Percentiles rank a stretch among this genome's conserved stretches.
phyloP scores from a whole-genome alignment of 176 grass and related monocot species.

The Tillandsia leiboldiana region DNA sequence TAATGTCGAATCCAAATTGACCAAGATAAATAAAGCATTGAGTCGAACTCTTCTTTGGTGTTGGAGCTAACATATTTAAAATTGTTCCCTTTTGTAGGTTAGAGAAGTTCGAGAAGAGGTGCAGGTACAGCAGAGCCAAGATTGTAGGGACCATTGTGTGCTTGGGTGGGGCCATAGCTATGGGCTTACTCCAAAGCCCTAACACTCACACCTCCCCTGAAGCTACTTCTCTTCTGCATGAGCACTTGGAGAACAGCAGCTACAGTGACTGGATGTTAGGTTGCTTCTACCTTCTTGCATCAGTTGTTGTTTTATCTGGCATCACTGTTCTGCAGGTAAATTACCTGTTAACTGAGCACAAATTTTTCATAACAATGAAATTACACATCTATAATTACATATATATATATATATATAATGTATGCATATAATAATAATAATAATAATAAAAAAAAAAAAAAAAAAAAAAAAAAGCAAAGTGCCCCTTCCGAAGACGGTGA shows the following conservation, averaged over 20 bases:
- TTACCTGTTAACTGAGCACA: not conserved
- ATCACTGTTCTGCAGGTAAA: conserved; percentile 50
- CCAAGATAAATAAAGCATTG: no score
- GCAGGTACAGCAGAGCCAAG: conserved; percentile 60
- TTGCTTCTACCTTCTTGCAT: conserved; percentile 40
- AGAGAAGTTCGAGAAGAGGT: conserved; percentile 46
- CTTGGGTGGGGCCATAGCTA: conserved; percentile 40
- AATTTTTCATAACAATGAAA: not conserved
- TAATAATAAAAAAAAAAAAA: no score
- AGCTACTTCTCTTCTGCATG: not conserved
- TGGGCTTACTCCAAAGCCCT: conserved; percentile 48
- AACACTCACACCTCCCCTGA: not conserved
- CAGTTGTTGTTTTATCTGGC: conserved; percentile 23
- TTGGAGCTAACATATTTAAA: not conserved
- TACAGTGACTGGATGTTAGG: conserved; percentile 49
- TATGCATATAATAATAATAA: no score
- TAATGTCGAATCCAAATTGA: no score
- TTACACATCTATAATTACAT: not conserved
- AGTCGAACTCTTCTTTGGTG: not conserved
- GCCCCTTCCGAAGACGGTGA: no score
- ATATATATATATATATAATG: no score
- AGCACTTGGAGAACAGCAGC: not conserved
- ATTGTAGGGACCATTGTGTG: conserved; percentile 50
- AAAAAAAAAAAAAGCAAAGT: no score
- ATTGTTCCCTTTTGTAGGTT: conserved; percentile 22